These are phyloP conservation scores for Cystofilobasidium ferigula DNA, from an alignment of 768 basidiomycete genomes.

Conservation along the genomic window DNA sequence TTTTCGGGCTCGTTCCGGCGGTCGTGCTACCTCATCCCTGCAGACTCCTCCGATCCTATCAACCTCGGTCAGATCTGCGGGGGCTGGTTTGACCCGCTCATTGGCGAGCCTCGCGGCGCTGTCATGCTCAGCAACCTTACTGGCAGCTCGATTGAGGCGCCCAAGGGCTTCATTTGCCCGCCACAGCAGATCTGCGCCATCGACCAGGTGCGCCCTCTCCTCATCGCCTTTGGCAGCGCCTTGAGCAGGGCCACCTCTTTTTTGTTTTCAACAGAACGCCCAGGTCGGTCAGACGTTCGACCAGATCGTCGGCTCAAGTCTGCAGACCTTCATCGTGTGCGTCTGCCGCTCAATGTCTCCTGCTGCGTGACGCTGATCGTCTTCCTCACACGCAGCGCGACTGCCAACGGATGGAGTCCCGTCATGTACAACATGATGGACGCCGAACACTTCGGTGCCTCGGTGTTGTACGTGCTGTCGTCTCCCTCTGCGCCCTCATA, in stretches of 20 bases:
- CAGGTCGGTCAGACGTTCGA: conserved; percentile 59
- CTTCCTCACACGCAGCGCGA: conserved; percentile 21
- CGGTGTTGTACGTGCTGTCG: conserved; percentile 62
- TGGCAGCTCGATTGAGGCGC: conserved; percentile 39
- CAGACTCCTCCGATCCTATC: conserved; percentile 34
- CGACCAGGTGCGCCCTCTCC: too few relatives aligned
- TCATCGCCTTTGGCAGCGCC: too few relatives aligned
- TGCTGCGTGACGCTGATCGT: background rate
- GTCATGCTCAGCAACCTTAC: conserved; percentile 33
- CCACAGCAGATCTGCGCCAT: conserved; percentile 61
- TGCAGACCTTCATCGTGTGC: conserved; percentile 79
- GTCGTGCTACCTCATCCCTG: conserved; percentile 37
- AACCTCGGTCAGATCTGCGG: conserved; percentile 57
- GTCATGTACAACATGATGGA: conserved; percentile 70
- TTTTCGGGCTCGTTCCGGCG: conserved; percentile 66
- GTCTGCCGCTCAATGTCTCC: conserved; percentile 8
- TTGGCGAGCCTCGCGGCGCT: conserved; percentile 45
- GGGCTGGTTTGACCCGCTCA: conserved; percentile 57
- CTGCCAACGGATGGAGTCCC: conserved; percentile 39
- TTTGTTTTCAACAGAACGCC: too few relatives aligned
- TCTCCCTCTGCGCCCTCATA: conserved; percentile 35
- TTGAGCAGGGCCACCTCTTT: too few relatives aligned
- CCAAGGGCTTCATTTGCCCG: conserved; percentile 85
- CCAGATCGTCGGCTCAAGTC: conserved; percentile 63
- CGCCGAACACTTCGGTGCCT: conserved; percentile 78